Conservation (phyloP, 371 early-diverging fungal species). For the Entomophthora muscae region DNA sequence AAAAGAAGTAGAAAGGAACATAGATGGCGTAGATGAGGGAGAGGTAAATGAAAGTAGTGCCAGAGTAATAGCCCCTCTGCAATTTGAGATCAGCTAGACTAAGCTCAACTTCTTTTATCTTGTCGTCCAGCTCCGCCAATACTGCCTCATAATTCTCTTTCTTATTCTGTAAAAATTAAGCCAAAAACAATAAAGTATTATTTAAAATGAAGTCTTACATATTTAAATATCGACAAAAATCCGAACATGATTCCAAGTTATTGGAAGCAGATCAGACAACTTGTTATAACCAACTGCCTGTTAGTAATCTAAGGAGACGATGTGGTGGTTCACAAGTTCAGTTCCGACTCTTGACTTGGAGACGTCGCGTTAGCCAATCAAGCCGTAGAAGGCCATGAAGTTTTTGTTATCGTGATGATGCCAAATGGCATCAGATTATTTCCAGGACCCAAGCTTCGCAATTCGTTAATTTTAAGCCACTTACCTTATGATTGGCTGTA, state of each 20-base stretch:
- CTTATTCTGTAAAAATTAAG: neutral
- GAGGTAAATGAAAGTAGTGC: neutral
- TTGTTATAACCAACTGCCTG: too few species aligned
- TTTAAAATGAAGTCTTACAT: neutral
- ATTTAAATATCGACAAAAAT: neutral
- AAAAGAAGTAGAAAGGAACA: constrained; percentile 1
- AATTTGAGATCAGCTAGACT: neutral
- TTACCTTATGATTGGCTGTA: too few species aligned
- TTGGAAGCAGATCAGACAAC: neutral
- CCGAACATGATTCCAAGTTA: neutral
- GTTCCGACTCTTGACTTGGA: too few species aligned
- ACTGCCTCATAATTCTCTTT: neutral
- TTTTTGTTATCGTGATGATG: too few species aligned
- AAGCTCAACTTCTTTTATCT: neutral
- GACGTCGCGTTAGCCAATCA: too few species aligned
- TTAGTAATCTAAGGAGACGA: too few species aligned
- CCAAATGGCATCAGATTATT: too few species aligned
- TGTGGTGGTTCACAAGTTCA: too few species aligned
- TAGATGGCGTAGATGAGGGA: neutral
- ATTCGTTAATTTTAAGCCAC: too few species aligned
- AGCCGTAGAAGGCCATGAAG: too few species aligned
- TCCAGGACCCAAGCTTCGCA: too few species aligned
- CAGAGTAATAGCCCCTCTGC: neutral
- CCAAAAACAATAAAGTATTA: neutral
- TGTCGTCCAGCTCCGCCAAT: constrained; percentile 4